These are phyloP conservation scores for Nepenthes gracilis DNA, from an alignment of 148 eudicot species.

Conservation along the genomic window DNA sequence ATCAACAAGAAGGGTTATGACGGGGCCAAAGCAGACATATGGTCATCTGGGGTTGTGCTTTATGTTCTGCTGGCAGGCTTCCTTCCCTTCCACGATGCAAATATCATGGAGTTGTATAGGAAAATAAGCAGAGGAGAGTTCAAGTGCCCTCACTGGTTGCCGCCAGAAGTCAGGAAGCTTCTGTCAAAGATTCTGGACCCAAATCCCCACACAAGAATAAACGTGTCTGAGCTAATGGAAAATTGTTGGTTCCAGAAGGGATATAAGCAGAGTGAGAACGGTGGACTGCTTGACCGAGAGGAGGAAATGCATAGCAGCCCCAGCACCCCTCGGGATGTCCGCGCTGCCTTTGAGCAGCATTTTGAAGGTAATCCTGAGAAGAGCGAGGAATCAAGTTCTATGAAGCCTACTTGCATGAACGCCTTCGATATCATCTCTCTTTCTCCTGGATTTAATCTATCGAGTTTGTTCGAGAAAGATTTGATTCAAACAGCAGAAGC, in stretches of 20 bases:
- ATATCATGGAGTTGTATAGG: conserved; percentile 59
- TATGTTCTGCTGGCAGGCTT: conserved; percentile 68
- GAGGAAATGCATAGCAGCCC: conserved; percentile 12
- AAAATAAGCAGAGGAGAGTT: conserved; percentile 58
- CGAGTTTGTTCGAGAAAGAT: conserved; percentile 39
- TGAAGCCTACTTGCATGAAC: conserved; percentile 42
- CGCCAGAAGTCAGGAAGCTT: conserved; percentile 52
- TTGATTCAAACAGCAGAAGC: conserved; percentile 11
- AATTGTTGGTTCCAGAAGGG: conserved; percentile 60
- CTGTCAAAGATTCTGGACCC: conserved; percentile 52
- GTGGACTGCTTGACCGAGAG: not conserved
- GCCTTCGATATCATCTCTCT: conserved; percentile 75
- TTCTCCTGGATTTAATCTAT: conserved; percentile 52
- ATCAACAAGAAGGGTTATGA: conserved; percentile 60
- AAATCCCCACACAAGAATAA: conserved; percentile 39
- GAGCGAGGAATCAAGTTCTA: conserved; percentile 2
- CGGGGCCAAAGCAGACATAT: conserved; percentile 71
- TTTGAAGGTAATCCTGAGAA: conserved; percentile 2
- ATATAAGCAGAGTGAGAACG: conserved; percentile 16
- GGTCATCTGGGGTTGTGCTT: conserved; percentile 78
- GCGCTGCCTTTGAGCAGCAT: conserved; percentile 12
- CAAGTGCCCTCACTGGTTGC: conserved; percentile 60
- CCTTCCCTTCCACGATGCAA: conserved; percentile 52
- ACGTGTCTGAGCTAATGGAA: conserved; percentile 37
- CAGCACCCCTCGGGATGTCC: conserved; percentile 37